Evolutionary conservation across 768 basidiomycete genomes (phyloP), one percentile per base, ranked within the genome.

Genomic region (Calocybe cyanea): DNA sequence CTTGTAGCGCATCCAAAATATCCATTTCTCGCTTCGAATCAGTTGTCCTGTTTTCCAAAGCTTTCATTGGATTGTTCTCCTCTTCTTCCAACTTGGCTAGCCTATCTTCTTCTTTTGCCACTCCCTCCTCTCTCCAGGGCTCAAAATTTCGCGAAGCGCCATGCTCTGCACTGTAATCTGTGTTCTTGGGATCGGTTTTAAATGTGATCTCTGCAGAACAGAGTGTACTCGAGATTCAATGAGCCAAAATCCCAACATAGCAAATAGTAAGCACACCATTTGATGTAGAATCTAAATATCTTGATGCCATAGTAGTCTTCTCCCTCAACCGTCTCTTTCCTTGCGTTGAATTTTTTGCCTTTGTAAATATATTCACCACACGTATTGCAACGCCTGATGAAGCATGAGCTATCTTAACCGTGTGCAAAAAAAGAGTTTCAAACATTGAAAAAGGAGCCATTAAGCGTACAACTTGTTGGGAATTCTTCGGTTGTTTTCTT

Each of bases 401-500:
- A n/a, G 2, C 9, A 45, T 61, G 7, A 61, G 50, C 1, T 32
- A 23, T 38, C 10, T 13, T 28, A 11, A 28, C 5, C 25, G 1
- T 15, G n/a, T 20, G 25, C 18, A 38, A 6, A 25, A 43, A 23
- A 31, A 9, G 35, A 17, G 10, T 37, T 8, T 69, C 81, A 54
- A 66, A 86, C 96, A 99, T 99, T 3, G 92, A 95, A 65, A 98
- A 99, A 0, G 96, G 96, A 2, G 96, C 95, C 96, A 99, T 99
- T 39, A 99, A 78, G 75, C 95, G 90, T 48, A 99, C 92, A 48
- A 94, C 89, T 70, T 96, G 92, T 61, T 99, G 96, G 11, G 88
- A 87, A 66, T 95, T 94, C 77, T 88, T 92, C 46, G 90, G 87
- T 51, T 83, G 79, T 64, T 87, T 92, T 58, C 93, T 73, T 52